These are phyloP conservation scores for Puccinia horiana DNA, from an alignment of 1,284 basidiomycete species.

Conservation along the genomic window DNA sequence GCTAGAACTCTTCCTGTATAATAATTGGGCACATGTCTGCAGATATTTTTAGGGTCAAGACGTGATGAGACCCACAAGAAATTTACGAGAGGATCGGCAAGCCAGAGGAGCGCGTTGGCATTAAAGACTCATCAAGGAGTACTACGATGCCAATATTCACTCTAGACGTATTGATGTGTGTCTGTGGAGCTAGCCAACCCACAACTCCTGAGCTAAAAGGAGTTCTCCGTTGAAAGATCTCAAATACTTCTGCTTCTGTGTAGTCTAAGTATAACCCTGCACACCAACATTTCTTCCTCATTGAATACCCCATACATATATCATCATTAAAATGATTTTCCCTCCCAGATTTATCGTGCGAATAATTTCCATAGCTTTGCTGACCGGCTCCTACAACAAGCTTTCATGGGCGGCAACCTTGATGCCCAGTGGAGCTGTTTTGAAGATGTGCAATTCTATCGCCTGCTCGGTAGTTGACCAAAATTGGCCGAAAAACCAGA, in stretches of 20 bases:
- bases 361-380: not conserved
- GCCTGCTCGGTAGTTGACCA: conserved; percentile 8
- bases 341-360: not conserved
- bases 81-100: not conserved
- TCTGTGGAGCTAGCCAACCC: not conserved
- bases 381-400: not conserved
- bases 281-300: not conserved
- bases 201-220: not conserved
- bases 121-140: not conserved
- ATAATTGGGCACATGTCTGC: not conserved
- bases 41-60: not conserved
- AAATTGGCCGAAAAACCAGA: conserved; percentile 4
- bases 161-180: not conserved
- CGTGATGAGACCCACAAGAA: not conserved
- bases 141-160: not conserved
- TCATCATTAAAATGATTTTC: not conserved
- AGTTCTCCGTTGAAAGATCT: not conserved
- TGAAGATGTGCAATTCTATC: conserved; percentile 3
- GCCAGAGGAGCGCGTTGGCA: not conserved
- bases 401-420: not conserved
- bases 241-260: not conserved
- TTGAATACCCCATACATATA: not conserved
- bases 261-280: not conserved
- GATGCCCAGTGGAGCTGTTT: conserved; percentile 3
- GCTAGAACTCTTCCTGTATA: not conserved